Conservation (phyloP, 371 early-diverging fungal species). For the Rhizopus microsporus region DNA sequence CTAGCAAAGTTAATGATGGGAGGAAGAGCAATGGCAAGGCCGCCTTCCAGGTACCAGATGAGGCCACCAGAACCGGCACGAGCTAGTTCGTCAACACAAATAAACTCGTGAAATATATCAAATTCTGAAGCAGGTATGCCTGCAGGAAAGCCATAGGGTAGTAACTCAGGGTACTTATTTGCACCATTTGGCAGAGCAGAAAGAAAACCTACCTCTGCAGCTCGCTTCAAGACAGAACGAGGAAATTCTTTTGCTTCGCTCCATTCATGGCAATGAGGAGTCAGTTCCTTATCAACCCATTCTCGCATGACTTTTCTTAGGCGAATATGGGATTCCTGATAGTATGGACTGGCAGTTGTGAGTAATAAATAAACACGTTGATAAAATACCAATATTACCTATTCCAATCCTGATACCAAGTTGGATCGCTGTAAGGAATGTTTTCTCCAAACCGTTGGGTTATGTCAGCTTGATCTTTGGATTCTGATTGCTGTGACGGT, state of each 20-base stretch:
- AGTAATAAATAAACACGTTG: not conserved
- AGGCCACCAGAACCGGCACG: slow-evolving; percentile 87
- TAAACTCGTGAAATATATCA: slow-evolving; percentile 81
- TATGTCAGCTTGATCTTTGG: slow-evolving; percentile 3
- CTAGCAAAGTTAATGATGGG: slow-evolving; percentile 79
- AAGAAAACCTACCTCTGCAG: slow-evolving; percentile 75
- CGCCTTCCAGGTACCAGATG: slow-evolving; percentile 82
- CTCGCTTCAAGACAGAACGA: slow-evolving; percentile 64
- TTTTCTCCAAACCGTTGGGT: slow-evolving; percentile 67
- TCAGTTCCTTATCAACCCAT: slow-evolving; percentile 80
- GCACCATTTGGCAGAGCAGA: slow-evolving; percentile 58
- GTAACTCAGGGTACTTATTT: slow-evolving; percentile 20
- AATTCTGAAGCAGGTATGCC: slow-evolving; percentile 59
- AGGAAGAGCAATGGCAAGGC: slow-evolving; percentile 72
- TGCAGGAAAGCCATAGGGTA: slow-evolving; percentile 42
- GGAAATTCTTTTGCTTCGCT: slow-evolving; percentile 83
- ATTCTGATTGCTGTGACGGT: not conserved
- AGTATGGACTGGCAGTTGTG: slow-evolving; percentile 59
- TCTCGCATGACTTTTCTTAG: slow-evolving; percentile 70
- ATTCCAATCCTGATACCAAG: slow-evolving; percentile 80
- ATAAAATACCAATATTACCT: slow-evolving; percentile 22
- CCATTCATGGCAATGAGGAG: slow-evolving; percentile 84
- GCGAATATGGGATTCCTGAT: slow-evolving; percentile 76
- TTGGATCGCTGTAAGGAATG: slow-evolving; percentile 84
- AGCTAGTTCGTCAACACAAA: slow-evolving; percentile 78